Evolutionary conservation across 306 rosid genomes (phyloP), one percentile per base, ranked within the genome.

Genomic region (Abrus precatorius): DNA sequence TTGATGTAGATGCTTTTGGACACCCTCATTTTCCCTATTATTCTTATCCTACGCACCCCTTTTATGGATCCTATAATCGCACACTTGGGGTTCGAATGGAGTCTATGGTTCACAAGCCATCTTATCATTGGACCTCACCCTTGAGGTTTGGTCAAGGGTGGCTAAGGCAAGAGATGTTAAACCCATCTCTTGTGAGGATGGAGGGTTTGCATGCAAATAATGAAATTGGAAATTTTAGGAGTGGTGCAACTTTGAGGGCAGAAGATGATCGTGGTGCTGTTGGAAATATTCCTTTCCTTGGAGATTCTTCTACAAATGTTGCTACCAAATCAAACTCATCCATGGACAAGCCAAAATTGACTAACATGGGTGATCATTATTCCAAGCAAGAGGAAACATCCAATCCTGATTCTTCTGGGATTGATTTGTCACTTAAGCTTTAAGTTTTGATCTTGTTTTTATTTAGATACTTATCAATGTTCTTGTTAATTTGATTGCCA

Each of bases 71-170:
- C 14, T 82, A 60, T 66, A 85, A 82, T 47, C 76, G 63, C 10
- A 10, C 82, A n/a, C 88, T 91, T n/a, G 94, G 92, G 7, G 82
- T 93, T 50, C 20, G 88, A 33, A 70, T 64, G 84, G 96, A 89
- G 0, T 83, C 97, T 0, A 80, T 87, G 94, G 87, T 93, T 78
- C 97, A 88, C 7, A 91, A 93, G 38, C 86, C 94, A 44, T 29
- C 40, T 0, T 77, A 75, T 9, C 77, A 87, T 0, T 85, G 88
- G 75, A n/a, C 6, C 64, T 8, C 84, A 0, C 1, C 48, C 2
- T 79, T 82, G 0, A 75, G 77, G 44, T 80, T 34, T 12, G 79
- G 84, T 11, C 74, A 73, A 40, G 50, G 13, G 2, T 84, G 84
- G 85, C 20, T 75, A 34, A 41, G 80, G 43, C 80, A 63, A 14